These are phyloP conservation scores for Ascochyta koolunga DNA, from an alignment of 2,329 filamentous ascomycete genomes.

Conservation along the genomic window DNA sequence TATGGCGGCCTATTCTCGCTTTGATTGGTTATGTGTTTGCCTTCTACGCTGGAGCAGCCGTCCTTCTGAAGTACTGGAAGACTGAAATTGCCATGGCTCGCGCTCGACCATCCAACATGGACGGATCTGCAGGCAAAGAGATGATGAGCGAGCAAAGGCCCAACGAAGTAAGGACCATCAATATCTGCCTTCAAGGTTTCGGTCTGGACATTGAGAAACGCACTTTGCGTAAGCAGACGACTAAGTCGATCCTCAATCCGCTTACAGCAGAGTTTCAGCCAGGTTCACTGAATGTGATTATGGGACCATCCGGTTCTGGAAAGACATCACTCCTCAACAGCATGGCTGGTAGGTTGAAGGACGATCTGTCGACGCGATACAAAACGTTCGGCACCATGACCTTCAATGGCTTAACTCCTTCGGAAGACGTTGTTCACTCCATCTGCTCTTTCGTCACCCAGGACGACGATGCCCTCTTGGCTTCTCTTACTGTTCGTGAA, in stretches of 20 bases:
- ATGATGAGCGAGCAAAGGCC: conserved; percentile 65
- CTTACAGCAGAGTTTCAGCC: conserved; percentile 71
- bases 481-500: conserved; percentile 77
- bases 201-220: conserved; percentile 69
- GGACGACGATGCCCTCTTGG: conserved; percentile 76
- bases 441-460: conserved; percentile 80
- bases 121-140: conserved; percentile 73
- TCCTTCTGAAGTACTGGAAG: conserved; percentile 68
- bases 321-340: conserved; percentile 78
- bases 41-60: conserved; percentile 65
- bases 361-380: conserved; percentile 67
- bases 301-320: conserved; percentile 79
- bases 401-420: conserved; percentile 73
- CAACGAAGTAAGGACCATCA: conserved; percentile 64
- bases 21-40: conserved; percentile 67
- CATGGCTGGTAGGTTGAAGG: conserved; percentile 71
- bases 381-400: conserved; percentile 65
- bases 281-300: conserved; percentile 75
- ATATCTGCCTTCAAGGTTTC: conserved; percentile 69
- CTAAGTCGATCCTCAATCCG: conserved; percentile 65
- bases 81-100: conserved; percentile 74
- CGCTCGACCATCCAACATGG: conserved; percentile 59
- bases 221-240: conserved; percentile 57
- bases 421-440: conserved; percentile 71
- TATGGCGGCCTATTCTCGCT: conserved; percentile 68